Base-by-base conservation (phyloP, 768 basidiomycete species). In the Grammothele lineata region DNA sequence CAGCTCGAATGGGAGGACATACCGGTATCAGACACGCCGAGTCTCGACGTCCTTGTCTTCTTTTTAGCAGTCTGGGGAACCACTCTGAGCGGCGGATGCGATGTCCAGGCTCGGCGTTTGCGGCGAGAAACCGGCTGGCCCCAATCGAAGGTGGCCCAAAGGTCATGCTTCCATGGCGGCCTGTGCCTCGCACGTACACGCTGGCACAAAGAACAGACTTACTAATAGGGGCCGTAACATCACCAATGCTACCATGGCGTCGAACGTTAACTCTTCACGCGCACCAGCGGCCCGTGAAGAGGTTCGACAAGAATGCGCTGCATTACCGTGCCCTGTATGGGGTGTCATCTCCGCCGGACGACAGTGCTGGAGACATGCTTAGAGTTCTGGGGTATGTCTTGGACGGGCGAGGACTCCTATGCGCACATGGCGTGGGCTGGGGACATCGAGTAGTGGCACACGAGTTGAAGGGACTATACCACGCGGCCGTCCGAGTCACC, bases 31-130 rank as follows among this genome's bases (percentile, higher is more conserved):
- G 0, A 90, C 87, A 0, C 87, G 87, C 87, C 87, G 90, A 63
- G 90, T 90, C 59, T 90, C 87, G 42, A 90, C 87, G 60, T 87
- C 89, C 55, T 87, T 87, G 8, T 83, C 85, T 18, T 90, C 87
- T 67, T 88, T 88, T 67, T 89, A 90, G 1, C 87, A 69, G 0
- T 87, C 87, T 0, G 79, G 70, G 35, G 81, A 66, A 0, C 85
- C 85, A 56, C 87, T 89, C 57, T 86, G 84, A 5, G n/a, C 86
- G 70, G 61, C 87, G 89, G 39, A 85, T 87, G 21, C 87, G 70
- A 58, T 88, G 87, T 0, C 87, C 87, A n/a, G n/a, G n/a, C 41
- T 75, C 70, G 1, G 73, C 52, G 40, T 68, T 67, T 11, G 59
- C 60, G 9, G 64, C 57, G 32, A 64, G 66, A 48, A 48, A 68